Conservation (phyloP, 1,284 basidiomycete genomes). For the Sporisorium iseilematis-ciliati region DNA sequence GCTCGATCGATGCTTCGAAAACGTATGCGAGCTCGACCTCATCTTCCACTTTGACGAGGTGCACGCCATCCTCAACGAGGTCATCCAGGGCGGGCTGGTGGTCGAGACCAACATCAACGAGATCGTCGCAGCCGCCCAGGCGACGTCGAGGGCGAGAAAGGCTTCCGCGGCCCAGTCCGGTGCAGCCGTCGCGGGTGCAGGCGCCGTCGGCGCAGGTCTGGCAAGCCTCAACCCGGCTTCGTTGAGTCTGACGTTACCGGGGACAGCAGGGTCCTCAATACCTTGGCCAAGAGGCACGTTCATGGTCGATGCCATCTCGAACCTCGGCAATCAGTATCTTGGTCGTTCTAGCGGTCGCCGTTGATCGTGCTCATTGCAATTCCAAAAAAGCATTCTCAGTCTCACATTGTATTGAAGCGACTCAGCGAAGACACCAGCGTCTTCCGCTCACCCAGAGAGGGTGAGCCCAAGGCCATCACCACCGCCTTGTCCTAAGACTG, state of each 20-base stretch:
- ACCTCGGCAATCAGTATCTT: slow-evolving; percentile 47
- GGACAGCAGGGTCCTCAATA: slow-evolving; percentile 16
- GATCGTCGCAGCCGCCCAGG: slow-evolving; percentile 76
- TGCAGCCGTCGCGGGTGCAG: slow-evolving; percentile 3
- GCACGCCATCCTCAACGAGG: slow-evolving; percentile 91
- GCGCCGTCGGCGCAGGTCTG: slow-evolving; percentile 14
- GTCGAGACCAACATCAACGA: slow-evolving; percentile 97
- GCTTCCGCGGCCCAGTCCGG: slow-evolving; percentile 19
- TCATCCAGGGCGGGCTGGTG: slow-evolving; percentile 96
- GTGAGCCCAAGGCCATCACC: too few species aligned
- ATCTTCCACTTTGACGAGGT: slow-evolving; percentile 99
- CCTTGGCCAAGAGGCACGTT: slow-evolving; percentile 50
- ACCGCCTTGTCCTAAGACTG: too few species aligned
- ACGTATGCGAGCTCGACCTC: slow-evolving; percentile 97
- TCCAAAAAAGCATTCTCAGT: neutral
- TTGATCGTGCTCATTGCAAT: slow-evolving; percentile 6
- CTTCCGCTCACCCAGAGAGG: too few species aligned
- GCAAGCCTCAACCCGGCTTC: slow-evolving; percentile 24
- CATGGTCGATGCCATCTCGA: slow-evolving; percentile 49
- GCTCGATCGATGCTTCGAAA: slow-evolving; percentile 94
- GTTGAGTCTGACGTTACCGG: slow-evolving; percentile 32
- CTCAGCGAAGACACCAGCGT: too few species aligned
- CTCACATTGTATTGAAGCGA: too few species aligned
- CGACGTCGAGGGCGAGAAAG: slow-evolving; percentile 43
- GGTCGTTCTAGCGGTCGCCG: slow-evolving; percentile 35